Conservation (phyloP, 768 basidiomycete species). For the Mrakia gelida region DNA sequence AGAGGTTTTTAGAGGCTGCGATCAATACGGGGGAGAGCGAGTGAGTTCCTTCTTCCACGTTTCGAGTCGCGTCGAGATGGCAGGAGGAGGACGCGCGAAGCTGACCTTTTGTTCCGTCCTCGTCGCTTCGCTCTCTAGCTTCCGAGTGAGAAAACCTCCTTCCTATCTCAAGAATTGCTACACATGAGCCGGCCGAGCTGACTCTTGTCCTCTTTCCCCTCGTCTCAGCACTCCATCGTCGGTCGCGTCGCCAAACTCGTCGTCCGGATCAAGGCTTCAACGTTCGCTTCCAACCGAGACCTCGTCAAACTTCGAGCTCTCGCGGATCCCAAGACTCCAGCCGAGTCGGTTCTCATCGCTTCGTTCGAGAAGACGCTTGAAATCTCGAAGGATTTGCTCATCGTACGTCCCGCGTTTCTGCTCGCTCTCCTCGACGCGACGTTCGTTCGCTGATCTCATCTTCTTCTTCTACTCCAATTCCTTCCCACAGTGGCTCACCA, state of each 20-base stretch:
- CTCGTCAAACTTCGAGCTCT: constrained; percentile 1
- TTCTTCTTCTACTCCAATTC: neutral
- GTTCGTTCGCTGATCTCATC: neutral
- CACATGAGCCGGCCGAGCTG: too few relatives aligned
- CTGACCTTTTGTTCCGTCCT: neutral
- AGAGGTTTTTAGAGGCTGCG: constrained; percentile 7
- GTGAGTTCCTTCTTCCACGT: neutral
- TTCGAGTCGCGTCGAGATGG: neutral
- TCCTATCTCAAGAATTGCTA: too few relatives aligned
- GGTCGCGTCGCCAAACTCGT: constrained; percentile 1
- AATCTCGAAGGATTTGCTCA: neutral
- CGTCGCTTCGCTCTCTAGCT: neutral
- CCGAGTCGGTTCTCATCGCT: neutral
- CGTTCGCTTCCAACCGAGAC: constrained; percentile 18
- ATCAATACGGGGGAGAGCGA: constrained; percentile 29
- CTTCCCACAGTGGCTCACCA: constrained; percentile 16
- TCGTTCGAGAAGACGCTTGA: neutral
- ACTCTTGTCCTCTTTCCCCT: neutral
- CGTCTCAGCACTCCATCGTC: constrained; percentile 12
- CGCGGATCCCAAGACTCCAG: neutral
- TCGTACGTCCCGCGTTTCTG: constrained; percentile 11
- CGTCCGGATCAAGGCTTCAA: constrained; percentile 20
- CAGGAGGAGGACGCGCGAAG: too few relatives aligned
- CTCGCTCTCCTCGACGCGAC: neutral
- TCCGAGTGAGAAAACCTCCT: constrained; percentile 12